phyloP scores from a whole-genome alignment of 805 yeast genomes.

The Candida montana region DNA sequence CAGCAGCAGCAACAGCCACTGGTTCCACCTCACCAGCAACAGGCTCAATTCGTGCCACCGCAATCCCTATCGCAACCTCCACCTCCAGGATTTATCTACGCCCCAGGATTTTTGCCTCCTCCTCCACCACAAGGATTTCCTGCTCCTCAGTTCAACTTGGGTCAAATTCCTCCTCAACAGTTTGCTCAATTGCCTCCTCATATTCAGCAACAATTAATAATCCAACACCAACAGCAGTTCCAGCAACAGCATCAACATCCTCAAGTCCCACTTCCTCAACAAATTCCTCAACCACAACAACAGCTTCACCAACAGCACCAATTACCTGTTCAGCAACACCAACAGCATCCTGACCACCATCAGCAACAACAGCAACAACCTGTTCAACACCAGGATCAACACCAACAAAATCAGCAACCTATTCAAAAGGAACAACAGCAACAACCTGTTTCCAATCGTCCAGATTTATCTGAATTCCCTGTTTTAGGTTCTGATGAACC shows the following conservation, averaged over 20 bases:
- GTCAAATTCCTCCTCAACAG: conserved; percentile 22
- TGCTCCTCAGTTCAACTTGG: conserved; percentile 22
- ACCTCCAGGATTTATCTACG: conserved; percentile 21
- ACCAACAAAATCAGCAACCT: conserved; percentile 22
- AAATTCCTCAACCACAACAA: conserved; percentile 15
- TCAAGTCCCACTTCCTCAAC: conserved; percentile 13
- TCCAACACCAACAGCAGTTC: conserved; percentile 23
- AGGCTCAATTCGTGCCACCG: conserved; percentile 24
- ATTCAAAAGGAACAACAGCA: conserved; percentile 13
- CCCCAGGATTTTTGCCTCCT: conserved; percentile 28
- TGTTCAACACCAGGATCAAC: conserved; percentile 13
- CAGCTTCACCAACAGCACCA: conserved; percentile 23
- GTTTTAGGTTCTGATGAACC: conserved; percentile 45
- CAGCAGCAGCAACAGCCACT: conserved; percentile 15
- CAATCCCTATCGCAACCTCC: conserved; percentile 20
- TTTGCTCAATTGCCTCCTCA: conserved; percentile 26
- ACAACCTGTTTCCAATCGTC: conserved; percentile 10
- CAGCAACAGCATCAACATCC: conserved; percentile 17
- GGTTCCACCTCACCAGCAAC: conserved; percentile 14
- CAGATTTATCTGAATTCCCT: conserved; percentile 46
- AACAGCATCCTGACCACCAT: conserved; percentile 9
- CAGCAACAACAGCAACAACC: conserved; percentile 12
- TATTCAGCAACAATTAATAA: conserved; percentile 25
- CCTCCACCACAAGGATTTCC: conserved; percentile 17
- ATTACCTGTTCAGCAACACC: conserved; percentile 9